phyloP scores from a whole-genome alignment of 2,329 filamentous ascomycete species.

The Xylaria digitata region DNA sequence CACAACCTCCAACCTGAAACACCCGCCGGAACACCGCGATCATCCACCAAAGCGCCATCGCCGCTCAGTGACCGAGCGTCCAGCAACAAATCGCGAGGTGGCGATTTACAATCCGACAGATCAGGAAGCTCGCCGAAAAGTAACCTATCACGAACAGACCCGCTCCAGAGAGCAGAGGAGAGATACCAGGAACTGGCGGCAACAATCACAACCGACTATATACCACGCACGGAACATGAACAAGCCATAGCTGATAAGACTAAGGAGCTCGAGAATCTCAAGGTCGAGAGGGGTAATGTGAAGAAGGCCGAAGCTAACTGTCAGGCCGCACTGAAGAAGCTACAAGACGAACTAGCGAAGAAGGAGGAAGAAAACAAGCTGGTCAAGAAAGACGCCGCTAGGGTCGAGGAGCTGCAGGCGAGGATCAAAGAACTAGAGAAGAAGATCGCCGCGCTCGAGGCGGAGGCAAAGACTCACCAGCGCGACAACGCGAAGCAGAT shows the following conservation, averaged over 20 bases:
- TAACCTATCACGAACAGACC: neutral
- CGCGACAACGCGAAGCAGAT: neutral
- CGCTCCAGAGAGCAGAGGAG: slow-evolving; percentile 2
- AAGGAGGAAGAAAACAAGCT: slow-evolving; percentile 3
- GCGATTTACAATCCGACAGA: no score
- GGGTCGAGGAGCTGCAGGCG: slow-evolving; percentile 5
- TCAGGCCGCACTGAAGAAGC: neutral
- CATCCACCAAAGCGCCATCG: neutral
- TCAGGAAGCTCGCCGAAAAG: no score
- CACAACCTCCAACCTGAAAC: neutral
- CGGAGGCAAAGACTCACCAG: neutral
- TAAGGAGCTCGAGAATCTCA: slow-evolving; percentile 4
- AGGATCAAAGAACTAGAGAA: slow-evolving; percentile 24
- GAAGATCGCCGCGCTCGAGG: slow-evolving; percentile 15
- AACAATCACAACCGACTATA: neutral
- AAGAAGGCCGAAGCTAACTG: slow-evolving; percentile 1
- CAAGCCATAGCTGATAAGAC: neutral
- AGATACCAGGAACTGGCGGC: slow-evolving; percentile 2
- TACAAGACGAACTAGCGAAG: slow-evolving; percentile 12
- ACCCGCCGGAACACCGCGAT: neutral
- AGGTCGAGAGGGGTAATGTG: slow-evolving; percentile 6
- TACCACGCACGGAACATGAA: neutral
- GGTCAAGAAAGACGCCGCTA: slow-evolving; percentile 9
- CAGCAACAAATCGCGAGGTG: no score
- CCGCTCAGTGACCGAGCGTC: no score